Evolutionary conservation across 805 yeast genomes (phyloP), one percentile per base, ranked within the genome.

Genomic region (Saccharomycopsis guyanensis): DNA sequence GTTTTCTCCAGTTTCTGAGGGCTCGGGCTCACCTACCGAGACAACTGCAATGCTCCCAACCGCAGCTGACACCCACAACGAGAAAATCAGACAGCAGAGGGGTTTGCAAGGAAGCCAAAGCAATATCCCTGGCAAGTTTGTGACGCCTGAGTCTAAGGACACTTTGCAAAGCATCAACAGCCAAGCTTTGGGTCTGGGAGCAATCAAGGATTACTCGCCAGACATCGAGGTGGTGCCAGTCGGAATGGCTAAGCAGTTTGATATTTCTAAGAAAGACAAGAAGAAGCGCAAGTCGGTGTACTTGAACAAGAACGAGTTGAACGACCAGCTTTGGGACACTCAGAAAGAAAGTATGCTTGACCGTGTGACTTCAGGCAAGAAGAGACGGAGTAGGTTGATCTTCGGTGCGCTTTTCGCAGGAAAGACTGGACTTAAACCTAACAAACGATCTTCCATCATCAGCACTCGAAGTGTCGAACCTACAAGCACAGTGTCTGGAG

Each of bases 161-260:
- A 24, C 13, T 10, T 19, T 22, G 13, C n/a, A n/a, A n/a, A n/a
- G n/a, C n/a, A n/a, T n/a, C n/a, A n/a, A n/a, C n/a, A n/a, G n/a
- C n/a, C n/a, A n/a, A n/a, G n/a, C n/a, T n/a, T n/a, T n/a, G n/a
- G n/a, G n/a, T n/a, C n/a, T n/a, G n/a, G n/a, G n/a, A n/a, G n/a
- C 23, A 15, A 15, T 40, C 25, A 33, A 23, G n/a, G 33, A 40
- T 10, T 15, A 29, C 19, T 38, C 47, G 3, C 48, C 47, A 6
- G 51, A 35, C n/a, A 27, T 50, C 31, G 48, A 50, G 15, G 33
- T 47, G 16, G 32, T 47, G 8, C 53, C 53, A 22, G 20, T 47
- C 22, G 53, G 53, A 2, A 18, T 40, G 13, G 49, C 47, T 8
- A 33, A 36, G 2, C 37, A 39, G 10, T 50, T 47, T 35, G 53